These are phyloP conservation scores for Calocybe indica DNA, from an alignment of 768 basidiomycete genomes.

Conservation along the genomic window DNA sequence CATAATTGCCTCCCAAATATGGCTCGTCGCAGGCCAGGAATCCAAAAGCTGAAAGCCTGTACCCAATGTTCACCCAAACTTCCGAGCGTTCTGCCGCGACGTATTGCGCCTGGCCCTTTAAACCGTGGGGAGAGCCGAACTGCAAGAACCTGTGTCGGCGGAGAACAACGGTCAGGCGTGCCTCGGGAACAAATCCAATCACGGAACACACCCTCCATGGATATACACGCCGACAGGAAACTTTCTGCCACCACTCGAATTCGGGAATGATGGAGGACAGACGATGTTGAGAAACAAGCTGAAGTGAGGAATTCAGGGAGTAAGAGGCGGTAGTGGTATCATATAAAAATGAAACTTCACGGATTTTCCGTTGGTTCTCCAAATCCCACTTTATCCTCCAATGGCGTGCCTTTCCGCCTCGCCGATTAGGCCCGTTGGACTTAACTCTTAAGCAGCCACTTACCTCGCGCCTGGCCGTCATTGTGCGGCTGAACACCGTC, in stretches of 20 bases:
- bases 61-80: slow-evolving; percentile 75
- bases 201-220: slow-evolving; percentile 56
- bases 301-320: neutral
- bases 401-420: slow-evolving; percentile 31
- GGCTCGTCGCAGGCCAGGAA: slow-evolving; percentile 67
- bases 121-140: slow-evolving; percentile 66
- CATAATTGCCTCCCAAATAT: slow-evolving; percentile 64
- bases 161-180: neutral
- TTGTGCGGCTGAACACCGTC: slow-evolving; percentile 59
- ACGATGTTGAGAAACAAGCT: slow-evolving; percentile 67
- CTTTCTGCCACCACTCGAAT: slow-evolving; percentile 16
- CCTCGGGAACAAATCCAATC: neutral
- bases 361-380: slow-evolving; percentile 70
- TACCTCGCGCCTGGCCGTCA: slow-evolving; percentile 58
- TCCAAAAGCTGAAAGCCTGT: slow-evolving; percentile 71
- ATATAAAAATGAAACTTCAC: slow-evolving; percentile 25
- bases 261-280: slow-evolving; percentile 46
- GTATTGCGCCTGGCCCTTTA: slow-evolving; percentile 60
- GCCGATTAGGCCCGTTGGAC: neutral
- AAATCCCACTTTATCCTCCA: slow-evolving; percentile 56
- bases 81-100: slow-evolving; percentile 57
- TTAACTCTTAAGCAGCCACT: neutral
- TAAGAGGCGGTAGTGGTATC: neutral
- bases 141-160: slow-evolving; percentile 57
- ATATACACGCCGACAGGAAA: slow-evolving; percentile 73